phyloP scores from a whole-genome alignment of 2,329 filamentous ascomycete genomes.

The Amylocarpus encephaloides region DNA sequence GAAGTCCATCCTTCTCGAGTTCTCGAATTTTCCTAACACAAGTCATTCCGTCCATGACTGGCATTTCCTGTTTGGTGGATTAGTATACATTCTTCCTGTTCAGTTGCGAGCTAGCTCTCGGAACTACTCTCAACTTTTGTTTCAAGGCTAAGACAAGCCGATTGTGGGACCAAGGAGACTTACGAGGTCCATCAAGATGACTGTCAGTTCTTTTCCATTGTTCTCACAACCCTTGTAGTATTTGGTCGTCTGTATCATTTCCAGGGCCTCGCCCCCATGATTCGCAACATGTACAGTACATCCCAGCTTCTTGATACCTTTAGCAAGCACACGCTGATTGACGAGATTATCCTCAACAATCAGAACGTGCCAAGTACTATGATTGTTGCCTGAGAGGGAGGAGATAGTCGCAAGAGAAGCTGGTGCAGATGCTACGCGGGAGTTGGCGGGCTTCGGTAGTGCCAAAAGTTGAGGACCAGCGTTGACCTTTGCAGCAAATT shows the following conservation, averaged over 20 bases:
- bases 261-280: constrained; percentile 61
- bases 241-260: constrained; percentile 61
- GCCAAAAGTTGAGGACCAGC: constrained; percentile 50
- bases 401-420: neutral
- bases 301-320: constrained; percentile 51
- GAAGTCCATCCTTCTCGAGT: constrained; percentile 52
- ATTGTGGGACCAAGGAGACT: too few species aligned
- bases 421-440: neutral
- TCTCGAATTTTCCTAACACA: constrained; percentile 64
- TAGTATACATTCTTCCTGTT: too few species aligned
- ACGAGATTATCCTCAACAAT: constrained; percentile 78
- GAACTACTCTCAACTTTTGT: too few species aligned
- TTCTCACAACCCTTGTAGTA: constrained; percentile 77
- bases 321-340: constrained; percentile 69
- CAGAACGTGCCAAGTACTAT: constrained; percentile 64
- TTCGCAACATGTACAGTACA: constrained; percentile 57
- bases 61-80: constrained; percentile 51
- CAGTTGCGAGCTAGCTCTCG: too few species aligned
- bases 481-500: constrained; percentile 34
- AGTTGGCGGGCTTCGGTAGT: neutral
- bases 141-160: too few species aligned
- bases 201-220: constrained; percentile 62
- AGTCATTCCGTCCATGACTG: constrained; percentile 72
- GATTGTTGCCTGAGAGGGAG: neutral
- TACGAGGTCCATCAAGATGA: constrained; percentile 63